These are phyloP conservation scores for Eucalyptus pauciflora DNA, from an alignment of 345 rosid species.

Conservation along the genomic window DNA sequence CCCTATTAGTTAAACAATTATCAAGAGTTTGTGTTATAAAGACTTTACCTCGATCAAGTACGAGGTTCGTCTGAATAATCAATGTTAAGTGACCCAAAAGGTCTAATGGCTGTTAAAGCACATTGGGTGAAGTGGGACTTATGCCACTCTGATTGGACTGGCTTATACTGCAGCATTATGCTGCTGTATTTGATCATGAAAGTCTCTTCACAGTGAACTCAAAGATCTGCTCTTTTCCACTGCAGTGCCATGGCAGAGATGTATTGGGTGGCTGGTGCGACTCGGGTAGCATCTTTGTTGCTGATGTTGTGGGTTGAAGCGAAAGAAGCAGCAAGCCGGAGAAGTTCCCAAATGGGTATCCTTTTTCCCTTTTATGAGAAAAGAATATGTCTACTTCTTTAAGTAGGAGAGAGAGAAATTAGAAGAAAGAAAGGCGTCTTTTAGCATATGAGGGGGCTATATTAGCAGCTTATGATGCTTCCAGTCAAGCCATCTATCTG, in stretches of 20 bases:
- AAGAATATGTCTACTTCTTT: neutral
- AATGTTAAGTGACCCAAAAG: neutral
- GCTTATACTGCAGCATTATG: neutral
- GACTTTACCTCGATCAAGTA: neutral
- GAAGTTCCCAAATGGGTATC: neutral
- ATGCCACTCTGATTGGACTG: neutral
- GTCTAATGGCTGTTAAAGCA: neutral
- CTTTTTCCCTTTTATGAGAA: neutral
- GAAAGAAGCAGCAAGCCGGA: neutral
- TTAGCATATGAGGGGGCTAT: neutral
- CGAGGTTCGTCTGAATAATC: neutral
- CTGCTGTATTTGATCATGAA: neutral
- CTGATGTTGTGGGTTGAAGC: slow-evolving; percentile 22
- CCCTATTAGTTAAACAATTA: neutral
- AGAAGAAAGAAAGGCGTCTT: neutral
- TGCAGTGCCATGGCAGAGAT: slow-evolving; percentile 48
- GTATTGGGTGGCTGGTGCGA: slow-evolving; percentile 63
- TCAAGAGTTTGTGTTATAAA: neutral
- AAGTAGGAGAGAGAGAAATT: neutral
- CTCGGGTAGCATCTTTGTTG: slow-evolving; percentile 55
- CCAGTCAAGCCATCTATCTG: neutral
- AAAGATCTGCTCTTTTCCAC: neutral
- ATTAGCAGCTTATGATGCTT: neutral
- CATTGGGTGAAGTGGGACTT: neutral
- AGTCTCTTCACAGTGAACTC: neutral